phyloP scores from a whole-genome alignment of 257 asterid species.

The Solanum chmielewskii region DNA sequence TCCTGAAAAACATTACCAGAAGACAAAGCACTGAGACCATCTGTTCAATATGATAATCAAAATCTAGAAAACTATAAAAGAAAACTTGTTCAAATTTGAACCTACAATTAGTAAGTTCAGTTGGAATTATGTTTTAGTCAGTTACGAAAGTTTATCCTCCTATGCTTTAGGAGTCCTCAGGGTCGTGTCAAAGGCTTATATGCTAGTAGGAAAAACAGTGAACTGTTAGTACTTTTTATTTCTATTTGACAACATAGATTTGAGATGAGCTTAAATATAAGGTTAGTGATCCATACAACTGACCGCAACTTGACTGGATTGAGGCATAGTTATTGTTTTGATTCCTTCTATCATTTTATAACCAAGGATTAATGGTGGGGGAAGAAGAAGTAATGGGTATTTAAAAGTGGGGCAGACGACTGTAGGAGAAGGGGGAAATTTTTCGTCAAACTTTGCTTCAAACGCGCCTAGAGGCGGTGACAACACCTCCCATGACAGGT shows the following conservation, averaged over 20 bases:
- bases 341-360: not conserved
- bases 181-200: not conserved
- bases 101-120: not conserved
- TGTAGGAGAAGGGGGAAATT: too few relatives aligned
- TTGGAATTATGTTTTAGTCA: not conserved
- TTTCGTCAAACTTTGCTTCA: too few relatives aligned
- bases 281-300: not conserved
- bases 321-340: not conserved
- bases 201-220: not conserved
- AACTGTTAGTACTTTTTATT: not conserved
- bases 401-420: too few relatives aligned
- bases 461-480: too few relatives aligned
- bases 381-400: too few relatives aligned
- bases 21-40: not conserved
- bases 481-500: too few relatives aligned
- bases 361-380: not conserved
- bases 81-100: not conserved
- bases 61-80: not conserved
- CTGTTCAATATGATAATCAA: not conserved
- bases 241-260: not conserved
- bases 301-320: not conserved
- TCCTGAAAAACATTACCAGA: constrained; percentile 14
- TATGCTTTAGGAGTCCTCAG: not conserved
- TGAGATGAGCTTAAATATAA: not conserved
- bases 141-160: not conserved